Base-by-base conservation (phyloP, 495 filamentous ascomycete genomes). In the Talaromyces ruber region DNA sequence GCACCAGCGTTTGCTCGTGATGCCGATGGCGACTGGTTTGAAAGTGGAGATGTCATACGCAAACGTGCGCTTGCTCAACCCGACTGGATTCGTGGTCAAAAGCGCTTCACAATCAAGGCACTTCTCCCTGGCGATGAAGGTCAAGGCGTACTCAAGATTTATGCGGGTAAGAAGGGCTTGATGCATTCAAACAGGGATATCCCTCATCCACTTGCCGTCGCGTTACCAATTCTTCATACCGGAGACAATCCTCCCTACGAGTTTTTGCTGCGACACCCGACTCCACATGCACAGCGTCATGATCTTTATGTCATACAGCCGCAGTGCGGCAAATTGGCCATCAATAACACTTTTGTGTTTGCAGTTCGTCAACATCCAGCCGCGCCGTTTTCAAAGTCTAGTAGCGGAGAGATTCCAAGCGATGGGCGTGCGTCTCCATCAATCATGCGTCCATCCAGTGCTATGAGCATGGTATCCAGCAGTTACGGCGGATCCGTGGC, bases 271-370 rank as follows among this genome's bases (percentile, higher is more conserved):
- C 89, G 93, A 12, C 94, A 99, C 73, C 94, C 95, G 2, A 99
- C 94, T 0, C 95, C 94, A 11, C 95, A 98, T 71, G 95, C 94
- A 47, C 91, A 95, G 67, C 86, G 94, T 22, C 93, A 99, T 72
- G 94, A 98, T 65, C 84, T 99, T 64, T 99, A 99, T 74, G 88
- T 99, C 67, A 89, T 88, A 32, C 93, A 97, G 66, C 94, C 95
- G 0, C 95, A 98, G 72, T 98, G 94, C 69, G 80, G 88, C 39
- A 83, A 83, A 22, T 77, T 99, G 11, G 92, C 91, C 8, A 74
- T 95, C 47, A 96, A 97, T 76, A 98, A 98, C 70, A 99, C 94
- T 6, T 99, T 96, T 69, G 93, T 99, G 25, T 99, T 99, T 69
- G 87, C 88, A 58, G 88, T 98, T 55, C 89, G 94, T 28, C 94